Evolutionary conservation across 2,329 filamentous ascomycete genomes (phyloP), one percentile per base, ranked within the genome.

Genomic region (Epichloe typhina): DNA sequence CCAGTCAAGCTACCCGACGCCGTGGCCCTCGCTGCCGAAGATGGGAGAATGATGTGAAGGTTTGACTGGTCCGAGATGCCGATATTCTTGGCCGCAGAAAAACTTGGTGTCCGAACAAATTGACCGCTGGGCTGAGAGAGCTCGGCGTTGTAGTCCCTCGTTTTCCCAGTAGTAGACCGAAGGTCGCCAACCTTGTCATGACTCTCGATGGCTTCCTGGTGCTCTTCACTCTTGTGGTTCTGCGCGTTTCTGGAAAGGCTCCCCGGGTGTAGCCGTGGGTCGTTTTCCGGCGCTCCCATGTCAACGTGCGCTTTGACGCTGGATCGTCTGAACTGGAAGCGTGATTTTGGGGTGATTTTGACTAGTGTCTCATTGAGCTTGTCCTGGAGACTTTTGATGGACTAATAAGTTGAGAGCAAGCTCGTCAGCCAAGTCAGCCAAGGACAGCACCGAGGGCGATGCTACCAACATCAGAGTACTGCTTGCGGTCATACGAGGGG

Each of bases 401-500:
- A 79, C 80, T 88, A 59, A 3, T 88, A 59, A 4, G 19, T 38
- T 15, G 12, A 19, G 13, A 15, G 1, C 3, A 37, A 26, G 19
- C 7, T 19, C n/a, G 40, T 49, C 39, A 43, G 40, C 23, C 17
- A 40, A 33, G 13, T n/a, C 17, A 4, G 21, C 6, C 31, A 23
- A 13, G 5, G 33, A 4, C 17, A 26, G 12, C 7, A 13, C 2
- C 13, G n/a, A 36, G 13, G 26, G 43, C n/a, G 33, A 38, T 44
- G 26, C 53, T 61, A 50, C 52, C 12, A 67, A 89, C 87, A 70
- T 90, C 82, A 42, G 83, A 79, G 62, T 95, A 97, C 23, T 85
- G 84, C 58, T 87, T 81, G 65, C 93, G 88, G 61, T 97, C 93
- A 63, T 96, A 94, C 7, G 88, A 82, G 3, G 93, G 89, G 15